phyloP scores from a whole-genome alignment of 768 basidiomycete species.

The Rhizopogon sp. region DNA sequence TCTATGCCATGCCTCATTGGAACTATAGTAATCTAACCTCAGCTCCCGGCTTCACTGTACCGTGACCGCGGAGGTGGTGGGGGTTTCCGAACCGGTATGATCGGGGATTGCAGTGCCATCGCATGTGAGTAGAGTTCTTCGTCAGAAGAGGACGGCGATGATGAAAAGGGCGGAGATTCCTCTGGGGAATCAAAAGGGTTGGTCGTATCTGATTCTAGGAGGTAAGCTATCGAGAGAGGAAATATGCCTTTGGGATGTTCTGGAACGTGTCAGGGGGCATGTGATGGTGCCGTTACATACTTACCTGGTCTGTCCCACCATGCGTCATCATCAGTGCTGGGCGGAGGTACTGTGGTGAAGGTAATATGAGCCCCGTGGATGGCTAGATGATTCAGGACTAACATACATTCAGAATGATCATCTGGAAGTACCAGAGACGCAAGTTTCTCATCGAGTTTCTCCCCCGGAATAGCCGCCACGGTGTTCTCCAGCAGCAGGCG shows the following conservation, averaged over 20 bases:
- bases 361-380: conserved; percentile 1
- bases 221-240: conserved; percentile 35
- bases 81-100: conserved; percentile 37
- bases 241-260: conserved; percentile 58
- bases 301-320: conserved; percentile 81
- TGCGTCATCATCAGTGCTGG: conserved; percentile 67
- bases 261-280: conserved; percentile 18
- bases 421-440: conserved; percentile 48
- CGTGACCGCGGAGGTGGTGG: conserved; percentile 19
- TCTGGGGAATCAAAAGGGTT: conserved; percentile 76
- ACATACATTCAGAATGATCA: conserved; percentile 24
- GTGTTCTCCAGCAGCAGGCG: conserved; percentile 64
- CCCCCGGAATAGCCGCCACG: conserved; percentile 55
- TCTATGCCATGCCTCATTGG: not conserved
- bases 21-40: conserved; percentile 1
- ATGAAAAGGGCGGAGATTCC: conserved; percentile 62
- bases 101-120: conserved; percentile 62
- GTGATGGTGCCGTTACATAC: conserved; percentile 6
- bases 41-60: conserved; percentile 4
- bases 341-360: conserved; percentile 63
- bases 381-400: not conserved
- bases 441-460: conserved; percentile 68
- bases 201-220: conserved; percentile 13
- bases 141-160: conserved; percentile 78
- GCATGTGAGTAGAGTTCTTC: conserved; percentile 81